phyloP scores from a whole-genome alignment of 2,329 filamentous ascomycete genomes.

The Fusarium sp. region DNA sequence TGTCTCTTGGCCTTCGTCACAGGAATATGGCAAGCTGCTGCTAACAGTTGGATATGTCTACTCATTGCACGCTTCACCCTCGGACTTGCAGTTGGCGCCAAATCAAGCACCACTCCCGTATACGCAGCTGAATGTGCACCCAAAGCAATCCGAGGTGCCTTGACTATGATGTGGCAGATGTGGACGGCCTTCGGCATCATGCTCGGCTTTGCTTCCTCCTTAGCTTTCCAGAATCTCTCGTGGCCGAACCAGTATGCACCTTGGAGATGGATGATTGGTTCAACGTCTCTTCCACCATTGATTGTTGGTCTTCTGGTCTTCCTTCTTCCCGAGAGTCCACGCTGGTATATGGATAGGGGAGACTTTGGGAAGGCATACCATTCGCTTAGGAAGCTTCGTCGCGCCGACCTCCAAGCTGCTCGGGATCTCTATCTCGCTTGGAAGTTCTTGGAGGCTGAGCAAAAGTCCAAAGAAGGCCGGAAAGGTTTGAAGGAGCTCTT shows the following conservation, averaged over 20 bases:
- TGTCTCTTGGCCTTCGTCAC: slow-evolving; percentile 60
- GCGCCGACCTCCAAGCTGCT: slow-evolving; percentile 56
- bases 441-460: slow-evolving; percentile 44
- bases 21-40: slow-evolving; percentile 55
- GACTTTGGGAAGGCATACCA: slow-evolving; percentile 54
- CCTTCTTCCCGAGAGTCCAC: background rate
- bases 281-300: slow-evolving; percentile 39
- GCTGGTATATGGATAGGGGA: background rate
- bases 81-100: slow-evolving; percentile 73
- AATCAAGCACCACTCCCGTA: slow-evolving; percentile 57
- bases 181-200: slow-evolving; percentile 69
- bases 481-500: slow-evolving; percentile 42
- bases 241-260: slow-evolving; percentile 53
- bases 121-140: slow-evolving; percentile 63
- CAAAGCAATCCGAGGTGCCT: slow-evolving; percentile 59
- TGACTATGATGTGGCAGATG: slow-evolving; percentile 65
- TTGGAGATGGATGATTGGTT: slow-evolving; percentile 50
- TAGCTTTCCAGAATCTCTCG: slow-evolving; percentile 55
- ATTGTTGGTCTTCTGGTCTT: background rate
- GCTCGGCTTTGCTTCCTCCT: slow-evolving; percentile 65
- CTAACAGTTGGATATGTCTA: slow-evolving; percentile 63
- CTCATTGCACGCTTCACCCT: slow-evolving; percentile 71
- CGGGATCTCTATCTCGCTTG: slow-evolving; percentile 60
- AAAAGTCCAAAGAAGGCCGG: slow-evolving; percentile 35
- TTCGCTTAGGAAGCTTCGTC: slow-evolving; percentile 56